A percentile compares a stretch with the other conserved stretches of the same genome.
These are phyloP conservation scores for Moniliella sp. DNA, from an alignment of 1,284 basidiomycete species.

Conservation along the genomic window DNA sequence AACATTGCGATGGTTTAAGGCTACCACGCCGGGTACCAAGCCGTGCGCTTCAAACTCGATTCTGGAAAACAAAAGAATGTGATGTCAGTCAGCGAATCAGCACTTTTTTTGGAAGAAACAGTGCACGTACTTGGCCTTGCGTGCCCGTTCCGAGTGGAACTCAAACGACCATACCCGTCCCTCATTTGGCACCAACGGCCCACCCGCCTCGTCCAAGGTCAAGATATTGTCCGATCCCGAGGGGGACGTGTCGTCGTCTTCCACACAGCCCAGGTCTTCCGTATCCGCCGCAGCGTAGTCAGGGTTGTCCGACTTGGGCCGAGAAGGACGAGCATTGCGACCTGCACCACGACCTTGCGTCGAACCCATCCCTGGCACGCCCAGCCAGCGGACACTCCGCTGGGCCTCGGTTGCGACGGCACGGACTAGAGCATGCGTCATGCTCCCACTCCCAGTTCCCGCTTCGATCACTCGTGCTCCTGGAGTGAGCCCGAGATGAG, in stretches of 20 bases:
- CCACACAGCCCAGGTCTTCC: no score
- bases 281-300: no score
- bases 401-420: conserved; percentile 44
- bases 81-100: no score
- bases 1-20: conserved; percentile 72
- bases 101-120: no score
- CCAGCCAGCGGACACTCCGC: neutral
- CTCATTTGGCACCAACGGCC: conserved; percentile 3
- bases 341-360: no score
- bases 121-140: conserved; percentile 53
- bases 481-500: conserved; percentile 57
- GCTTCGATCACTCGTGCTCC: conserved; percentile 79
- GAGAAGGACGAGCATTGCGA: no score
- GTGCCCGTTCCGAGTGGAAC: conserved; percentile 68
- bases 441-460: conserved; percentile 74
- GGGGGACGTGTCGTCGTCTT: no score
- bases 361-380: neutral
- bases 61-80: conserved; percentile 42
- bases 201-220: neutral
- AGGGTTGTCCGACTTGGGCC: no score
- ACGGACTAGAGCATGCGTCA: conserved; percentile 66
- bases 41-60: conserved; percentile 71
- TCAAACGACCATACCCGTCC: conserved; percentile 47
- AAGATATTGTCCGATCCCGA: no score
- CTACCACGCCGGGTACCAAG: conserved; percentile 48